Evolutionary conservation across 257 asterid genomes (phyloP), one percentile per base, ranked within the genome.

Genomic region (Cinchona pubescens): DNA sequence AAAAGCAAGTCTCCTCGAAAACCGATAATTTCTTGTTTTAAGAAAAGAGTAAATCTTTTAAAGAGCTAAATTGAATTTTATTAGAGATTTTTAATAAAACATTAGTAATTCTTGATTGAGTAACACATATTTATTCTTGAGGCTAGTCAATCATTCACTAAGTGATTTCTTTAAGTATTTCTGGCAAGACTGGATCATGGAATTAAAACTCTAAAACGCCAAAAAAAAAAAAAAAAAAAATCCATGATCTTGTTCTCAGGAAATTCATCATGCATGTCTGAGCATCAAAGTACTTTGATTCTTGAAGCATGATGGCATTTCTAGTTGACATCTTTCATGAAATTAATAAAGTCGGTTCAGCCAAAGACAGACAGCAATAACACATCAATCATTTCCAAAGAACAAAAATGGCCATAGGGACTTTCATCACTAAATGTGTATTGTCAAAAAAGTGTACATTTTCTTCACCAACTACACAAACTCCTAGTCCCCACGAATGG

Each of bases 111-210:
- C 64, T 32, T 15, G 43, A 30, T 48, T 69, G 18, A 69, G 2
- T n/a, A n/a, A n/a, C n/a, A n/a, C n/a, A n/a, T n/a, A n/a, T n/a
- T n/a, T n/a, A n/a, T n/a, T n/a, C 59, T 21, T 14, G 0, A 29
- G 14, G 42, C 18, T 79, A n/a, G 81, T 78, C 83, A 78, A 81
- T 85, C 79, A 83, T 58, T 65, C 51, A 70, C 69, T 49, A 75
- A 58, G 34, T 55, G 63, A 71, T 49, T 65, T 42, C 49, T 65
- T 77, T 80, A 75, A 72, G 69, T 56, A 71, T 74, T 83, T 84
- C 79, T 83, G 75, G 35, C 37, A 75, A 58, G 40, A 72, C 53
- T n/a, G 25, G 79, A 80, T 76, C 79, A 76, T 53, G 7, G 62
- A 45, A 70, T 74, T 45, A 64, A 69, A 75, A 75, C 10, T 21